Base-by-base conservation (phyloP, 176 grass and related monocot genomes). In the Oryza glumipatula region DNA sequence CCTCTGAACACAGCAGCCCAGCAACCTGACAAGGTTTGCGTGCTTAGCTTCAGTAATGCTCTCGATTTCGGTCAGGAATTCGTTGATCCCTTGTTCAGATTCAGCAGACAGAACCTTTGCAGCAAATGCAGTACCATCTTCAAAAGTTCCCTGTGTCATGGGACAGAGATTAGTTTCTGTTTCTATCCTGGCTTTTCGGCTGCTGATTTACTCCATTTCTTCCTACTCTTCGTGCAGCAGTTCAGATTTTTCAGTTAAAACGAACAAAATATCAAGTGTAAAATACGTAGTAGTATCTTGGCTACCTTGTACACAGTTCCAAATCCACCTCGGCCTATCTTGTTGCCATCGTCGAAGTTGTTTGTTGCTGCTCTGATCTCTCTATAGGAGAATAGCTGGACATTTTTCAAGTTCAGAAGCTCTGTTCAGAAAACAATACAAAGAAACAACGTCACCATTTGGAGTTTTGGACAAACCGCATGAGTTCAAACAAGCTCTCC, bases 11-110 rank as follows among this genome's bases (percentile, higher is more conserved):
- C 88, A 86, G 65, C 83, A 89, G 43, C 88, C 83, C 78, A 89
- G 66, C 82, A 89, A n/a, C 52, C 56, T 82, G 83, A 89, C 78
- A 47, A 89, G 83, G 78, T 89, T 89, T 28, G 78, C 78, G 14
- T 89, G 87, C 77, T 77, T 85, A n/a, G 73, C 87, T 64, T 87
- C 45, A 7, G 84, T 6, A 17, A 93, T 84, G 76, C 80, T 90
- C 60, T 87, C 81, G 73, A 93, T 93, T 48, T 92, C 91, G 2
- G 87, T 89, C 16, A 92, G 73, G 77, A 92, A 92, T 73, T 92
- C 91, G 28, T 73, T 89, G 80, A 87, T 33, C 22, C 91, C 91
- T 72, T 93, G 91, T 6, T 87, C 88, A 0, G 88, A 93, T 78
- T 89, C 87, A 16, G 56, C 46, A 1, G 81, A 89, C 13, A 93